phyloP scores from a whole-genome alignment of 2,329 filamentous ascomycete species.

The Ceratocystis colombiana region DNA sequence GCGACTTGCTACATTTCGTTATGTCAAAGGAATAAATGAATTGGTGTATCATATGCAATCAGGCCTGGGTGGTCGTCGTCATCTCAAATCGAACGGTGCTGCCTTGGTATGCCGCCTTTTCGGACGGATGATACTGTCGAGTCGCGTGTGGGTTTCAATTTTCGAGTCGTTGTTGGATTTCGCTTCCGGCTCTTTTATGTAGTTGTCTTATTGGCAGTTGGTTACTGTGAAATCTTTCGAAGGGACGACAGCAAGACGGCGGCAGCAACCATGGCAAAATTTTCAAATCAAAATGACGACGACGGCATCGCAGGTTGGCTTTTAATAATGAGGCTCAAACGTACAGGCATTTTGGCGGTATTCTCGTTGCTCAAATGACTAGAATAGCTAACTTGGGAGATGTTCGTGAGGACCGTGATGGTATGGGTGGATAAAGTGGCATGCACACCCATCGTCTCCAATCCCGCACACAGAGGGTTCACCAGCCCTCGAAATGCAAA shows the following conservation, averaged over 20 bases:
- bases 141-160: neutral
- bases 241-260: slow-evolving; percentile 9
- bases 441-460: slow-evolving; percentile 20
- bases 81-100: slow-evolving; percentile 3
- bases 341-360: slow-evolving; percentile 26
- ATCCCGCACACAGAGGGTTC: slow-evolving; percentile 24
- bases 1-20: slow-evolving; percentile 22
- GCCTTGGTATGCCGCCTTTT: neutral
- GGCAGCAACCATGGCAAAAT: slow-evolving; percentile 17
- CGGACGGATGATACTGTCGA: neutral
- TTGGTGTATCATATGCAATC: neutral
- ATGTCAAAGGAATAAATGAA: neutral
- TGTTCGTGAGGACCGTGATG: slow-evolving; percentile 23
- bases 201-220: neutral
- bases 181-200: neutral
- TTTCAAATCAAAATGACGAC: slow-evolving; percentile 19
- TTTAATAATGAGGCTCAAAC: slow-evolving; percentile 19
- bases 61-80: slow-evolving; percentile 6
- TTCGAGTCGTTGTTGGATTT: neutral
- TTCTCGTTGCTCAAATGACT: slow-evolving; percentile 26
- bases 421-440: slow-evolving; percentile 25
- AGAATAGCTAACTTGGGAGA: slow-evolving; percentile 25
- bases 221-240: neutral
- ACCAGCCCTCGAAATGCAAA: slow-evolving; percentile 23
- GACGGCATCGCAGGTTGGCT: slow-evolving; percentile 19